These are phyloP conservation scores for Arachnomyces sp. DNA, from an alignment of 2,329 filamentous ascomycete genomes.

Conservation along the genomic window DNA sequence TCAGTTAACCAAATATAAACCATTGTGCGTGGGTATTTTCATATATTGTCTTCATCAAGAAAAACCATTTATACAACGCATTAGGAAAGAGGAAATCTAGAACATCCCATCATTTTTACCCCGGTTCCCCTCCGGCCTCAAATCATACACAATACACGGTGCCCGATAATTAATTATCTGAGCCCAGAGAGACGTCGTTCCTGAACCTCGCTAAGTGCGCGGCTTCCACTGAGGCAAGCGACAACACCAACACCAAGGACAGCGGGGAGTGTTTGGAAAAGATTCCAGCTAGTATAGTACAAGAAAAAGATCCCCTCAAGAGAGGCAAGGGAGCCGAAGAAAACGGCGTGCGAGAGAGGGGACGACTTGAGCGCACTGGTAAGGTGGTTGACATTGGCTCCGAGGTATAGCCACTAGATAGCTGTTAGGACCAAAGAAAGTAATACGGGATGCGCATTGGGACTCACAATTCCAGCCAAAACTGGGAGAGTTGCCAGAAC, in stretches of 20 bases:
- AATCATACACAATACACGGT: background rate
- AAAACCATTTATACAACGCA: no score
- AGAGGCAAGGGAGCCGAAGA: constrained; percentile 76
- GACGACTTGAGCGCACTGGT: constrained; percentile 64
- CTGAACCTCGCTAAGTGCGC: constrained; percentile 89
- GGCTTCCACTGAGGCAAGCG: constrained; percentile 77
- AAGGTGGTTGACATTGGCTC: constrained; percentile 74
- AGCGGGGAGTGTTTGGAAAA: constrained; percentile 79
- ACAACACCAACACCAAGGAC: constrained; percentile 59
- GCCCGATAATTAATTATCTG: constrained; percentile 40
- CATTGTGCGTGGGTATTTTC: no score
- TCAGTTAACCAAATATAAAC: no score
- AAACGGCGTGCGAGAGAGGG: constrained; percentile 71
- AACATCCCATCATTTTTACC: no score
- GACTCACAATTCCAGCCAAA: constrained; percentile 60
- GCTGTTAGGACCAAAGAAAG: constrained; percentile 6
- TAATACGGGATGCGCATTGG: background rate
- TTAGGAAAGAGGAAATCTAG: no score
- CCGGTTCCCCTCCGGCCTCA: background rate
- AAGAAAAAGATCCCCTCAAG: constrained; percentile 91
- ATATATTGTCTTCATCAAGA: no score
- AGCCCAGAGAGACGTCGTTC: constrained; percentile 69
- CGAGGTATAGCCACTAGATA: constrained; percentile 66
- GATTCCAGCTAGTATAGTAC: constrained; percentile 86
- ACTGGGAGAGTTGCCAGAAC: constrained; percentile 66